Conservation (phyloP, 78 protist genomes). For the Cavenderia fasciculata region DNA sequence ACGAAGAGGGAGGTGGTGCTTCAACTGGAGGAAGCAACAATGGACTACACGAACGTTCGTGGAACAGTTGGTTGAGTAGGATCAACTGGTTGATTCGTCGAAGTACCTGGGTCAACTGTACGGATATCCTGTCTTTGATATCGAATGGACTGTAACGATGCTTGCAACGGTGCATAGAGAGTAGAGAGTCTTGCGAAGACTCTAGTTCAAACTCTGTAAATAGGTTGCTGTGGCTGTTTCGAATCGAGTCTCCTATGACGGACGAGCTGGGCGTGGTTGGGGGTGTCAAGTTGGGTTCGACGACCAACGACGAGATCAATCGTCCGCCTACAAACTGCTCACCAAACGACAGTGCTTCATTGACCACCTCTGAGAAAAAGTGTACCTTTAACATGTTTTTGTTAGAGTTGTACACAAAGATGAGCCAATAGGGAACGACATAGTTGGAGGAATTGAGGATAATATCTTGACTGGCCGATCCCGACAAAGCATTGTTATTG, state of each 20-base stretch:
- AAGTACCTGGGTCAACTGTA: conserved; percentile 17
- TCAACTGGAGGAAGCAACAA: conserved; percentile 50
- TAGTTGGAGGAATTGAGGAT: neutral
- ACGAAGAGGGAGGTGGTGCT: neutral
- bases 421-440: conserved; percentile 58
- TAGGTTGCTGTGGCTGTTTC: too few species aligned
- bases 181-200: conserved; percentile 31
- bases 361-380: conserved; percentile 27
- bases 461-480: neutral
- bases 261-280: neutral
- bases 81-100: conserved; percentile 68
- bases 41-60: conserved; percentile 31
- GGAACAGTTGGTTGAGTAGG: conserved; percentile 48
- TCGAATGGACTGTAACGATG: conserved; percentile 15
- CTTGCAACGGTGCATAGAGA: neutral
- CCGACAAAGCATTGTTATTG: neutral
- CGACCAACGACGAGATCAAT: neutral
- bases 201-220: too few species aligned
- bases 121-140: neutral
- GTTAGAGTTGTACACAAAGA: conserved; percentile 22
- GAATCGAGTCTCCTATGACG: neutral
- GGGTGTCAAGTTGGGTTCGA: neutral
- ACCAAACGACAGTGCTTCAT: neutral
- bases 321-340: too few species aligned
- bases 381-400: conserved; percentile 31